Percentiles rank a stretch among this genome's conserved stretches.
phyloP scores from a whole-genome alignment of 2,329 filamentous ascomycete species.

The Fusarium buxicola region DNA sequence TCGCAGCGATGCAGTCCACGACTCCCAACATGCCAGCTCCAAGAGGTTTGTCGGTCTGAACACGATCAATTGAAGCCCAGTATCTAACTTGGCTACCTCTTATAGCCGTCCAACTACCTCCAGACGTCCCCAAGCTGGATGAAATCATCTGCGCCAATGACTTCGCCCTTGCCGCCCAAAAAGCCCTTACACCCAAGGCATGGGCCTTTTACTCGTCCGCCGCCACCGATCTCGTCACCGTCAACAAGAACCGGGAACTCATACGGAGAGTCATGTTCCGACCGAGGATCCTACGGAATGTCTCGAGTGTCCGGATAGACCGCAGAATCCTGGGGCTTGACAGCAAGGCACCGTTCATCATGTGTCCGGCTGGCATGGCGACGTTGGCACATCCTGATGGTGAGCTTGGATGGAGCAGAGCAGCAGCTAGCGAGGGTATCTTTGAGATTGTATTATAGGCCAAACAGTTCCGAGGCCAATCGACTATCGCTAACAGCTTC shows the following conservation, averaged over 20 bases:
- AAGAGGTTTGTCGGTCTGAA: constrained; percentile 32
- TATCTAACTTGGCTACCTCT: neutral
- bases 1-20: constrained; percentile 45
- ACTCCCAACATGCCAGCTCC: constrained; percentile 44
- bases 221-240: constrained; percentile 70
- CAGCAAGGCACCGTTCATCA: constrained; percentile 69
- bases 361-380: constrained; percentile 73
- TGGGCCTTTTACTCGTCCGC: constrained; percentile 78
- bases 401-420: constrained; percentile 57
- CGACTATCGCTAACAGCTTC: neutral
- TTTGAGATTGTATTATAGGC: constrained; percentile 39
- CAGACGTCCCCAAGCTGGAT: constrained; percentile 31
- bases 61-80: neutral
- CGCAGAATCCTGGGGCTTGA: constrained; percentile 65
- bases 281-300: constrained; percentile 68
- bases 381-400: constrained; percentile 72
- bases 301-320: constrained; percentile 61
- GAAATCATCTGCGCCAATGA: constrained; percentile 58
- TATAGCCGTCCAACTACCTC: constrained; percentile 32
- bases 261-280: constrained; percentile 69
- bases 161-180: constrained; percentile 68
- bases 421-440: constrained; percentile 43
- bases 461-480: accelerated
- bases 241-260: constrained; percentile 64
- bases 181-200: constrained; percentile 69